Base-by-base conservation (phyloP, 2,329 filamentous ascomycete genomes). In the Reticulascus tulasneorum region DNA sequence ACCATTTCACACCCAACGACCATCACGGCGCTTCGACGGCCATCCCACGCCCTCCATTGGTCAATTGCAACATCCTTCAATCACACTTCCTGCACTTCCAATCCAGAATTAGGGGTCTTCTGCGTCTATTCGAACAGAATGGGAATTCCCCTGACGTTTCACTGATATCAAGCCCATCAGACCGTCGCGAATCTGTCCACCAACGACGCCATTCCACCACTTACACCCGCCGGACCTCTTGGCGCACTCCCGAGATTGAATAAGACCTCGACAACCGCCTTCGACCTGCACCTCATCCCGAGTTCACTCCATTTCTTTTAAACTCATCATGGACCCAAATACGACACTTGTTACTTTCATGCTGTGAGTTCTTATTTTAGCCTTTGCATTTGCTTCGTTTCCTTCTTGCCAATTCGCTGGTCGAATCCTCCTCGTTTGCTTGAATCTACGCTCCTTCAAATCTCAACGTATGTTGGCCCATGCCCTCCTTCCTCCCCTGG, bases 301-400 rank as follows among this genome's bases (percentile, higher is more conserved):
- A 16, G 9, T 11, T 33, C 23, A 23, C 25, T 19, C 35, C 34
- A 26, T 23, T 16, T 28, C 9, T 5, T 9, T 30, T 27, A 15
- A 25, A 24, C 37, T n/a, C 44, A 49, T 35, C 54, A 77, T 79
- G 75, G 74, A 79, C 59, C 75, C 75, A 35, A 69, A 69, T 26
- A 83, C 47, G 23, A 47, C 47, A 12, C 47, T 49, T 20, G 43
- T 49, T 29, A 49, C 47, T 7, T 49, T 49, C 12, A 47, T 49
- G 42, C 60, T 82, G 79, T 82, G 66, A 76, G 77, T 79, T 53
- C 38, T 50, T 51, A 39, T 40, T 48, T 44, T 33, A 45, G 33
- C 35, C 44, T 47, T 45, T 43, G 37, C 47, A 42, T 42, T 49
- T 42, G 23, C 32, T 49, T 49, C 38, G 36, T 40, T 47, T 38